A percentile compares a stretch with the other conserved stretches of the same genome.
phyloP scores from a whole-genome alignment of 768 basidiomycete species.

The Tulasnella sp. region DNA sequence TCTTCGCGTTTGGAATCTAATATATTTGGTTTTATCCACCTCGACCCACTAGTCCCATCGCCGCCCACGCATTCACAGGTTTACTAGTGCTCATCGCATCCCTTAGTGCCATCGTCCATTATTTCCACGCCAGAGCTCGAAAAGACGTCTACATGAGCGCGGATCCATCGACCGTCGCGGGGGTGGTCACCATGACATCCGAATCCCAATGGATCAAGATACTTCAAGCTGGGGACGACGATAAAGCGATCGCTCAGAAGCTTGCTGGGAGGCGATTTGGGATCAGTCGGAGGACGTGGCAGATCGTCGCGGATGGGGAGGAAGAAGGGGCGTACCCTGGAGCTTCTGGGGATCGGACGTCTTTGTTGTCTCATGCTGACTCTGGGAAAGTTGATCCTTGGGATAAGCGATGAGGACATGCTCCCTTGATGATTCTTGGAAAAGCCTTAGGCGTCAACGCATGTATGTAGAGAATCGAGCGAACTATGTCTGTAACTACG shows the following conservation, averaged over 20 bases:
- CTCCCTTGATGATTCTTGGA: too few species aligned
- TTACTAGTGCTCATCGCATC: background rate
- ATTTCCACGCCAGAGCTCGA: background rate
- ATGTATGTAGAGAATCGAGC: too few species aligned
- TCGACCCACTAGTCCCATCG: conserved; percentile 9
- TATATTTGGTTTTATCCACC: too few species aligned
- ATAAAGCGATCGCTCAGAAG: background rate
- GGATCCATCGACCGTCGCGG: background rate
- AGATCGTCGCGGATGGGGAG: conserved; percentile 11
- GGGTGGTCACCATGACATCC: conserved; percentile 1
- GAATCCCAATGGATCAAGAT: background rate
- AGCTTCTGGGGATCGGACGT: background rate
- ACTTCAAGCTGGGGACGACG: conserved; percentile 8
- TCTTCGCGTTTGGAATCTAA: too few species aligned
- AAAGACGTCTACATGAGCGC: background rate
- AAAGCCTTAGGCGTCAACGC: too few species aligned
- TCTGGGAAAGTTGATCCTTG: too few species aligned
- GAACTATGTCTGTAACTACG: too few species aligned
- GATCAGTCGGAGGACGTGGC: conserved; percentile 13
- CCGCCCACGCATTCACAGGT: background rate
- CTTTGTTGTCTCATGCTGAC: too few species aligned
- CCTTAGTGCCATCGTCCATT: background rate
- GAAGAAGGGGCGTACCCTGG: background rate
- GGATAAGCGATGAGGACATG: too few species aligned
- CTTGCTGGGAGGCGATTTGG: conserved; percentile 3